Conservation (phyloP, 306 rosid genomes). For the apple (Malus domestica) region DNA sequence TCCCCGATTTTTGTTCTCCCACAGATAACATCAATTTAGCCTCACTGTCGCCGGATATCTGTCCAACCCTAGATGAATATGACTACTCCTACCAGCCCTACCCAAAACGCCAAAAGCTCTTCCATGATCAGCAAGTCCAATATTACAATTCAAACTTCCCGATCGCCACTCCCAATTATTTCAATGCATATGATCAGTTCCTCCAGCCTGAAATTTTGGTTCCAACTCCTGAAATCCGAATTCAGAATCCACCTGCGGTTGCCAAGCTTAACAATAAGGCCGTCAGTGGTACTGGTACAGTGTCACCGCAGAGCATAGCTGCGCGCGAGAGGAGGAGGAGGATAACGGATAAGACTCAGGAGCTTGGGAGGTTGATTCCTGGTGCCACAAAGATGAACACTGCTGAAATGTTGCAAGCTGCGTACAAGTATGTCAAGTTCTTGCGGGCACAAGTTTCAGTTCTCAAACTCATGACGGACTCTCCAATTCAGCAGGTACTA, state of each 20-base stretch:
- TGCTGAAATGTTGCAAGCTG: conserved; percentile 78
- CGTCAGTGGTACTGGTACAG: not conserved
- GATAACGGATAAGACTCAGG: conserved; percentile 68
- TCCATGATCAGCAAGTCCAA: not conserved
- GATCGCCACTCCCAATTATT: not conserved
- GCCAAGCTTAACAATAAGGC: not conserved
- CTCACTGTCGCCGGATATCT: not conserved
- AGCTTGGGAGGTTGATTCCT: conserved; percentile 70
- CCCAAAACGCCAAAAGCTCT: conserved; percentile 9
- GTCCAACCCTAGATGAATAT: not conserved
- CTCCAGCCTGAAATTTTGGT: not conserved
- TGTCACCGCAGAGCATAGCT: conserved; percentile 61
- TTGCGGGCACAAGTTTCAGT: conserved; percentile 60
- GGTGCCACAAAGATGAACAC: conserved; percentile 81
- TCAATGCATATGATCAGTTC: not conserved
- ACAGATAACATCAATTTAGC: not conserved
- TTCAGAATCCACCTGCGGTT: not conserved
- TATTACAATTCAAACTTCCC: not conserved
- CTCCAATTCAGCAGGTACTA: conserved; percentile 6
- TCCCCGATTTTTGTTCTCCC: not conserved
- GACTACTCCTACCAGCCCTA: not conserved
- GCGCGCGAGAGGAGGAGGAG: conserved; percentile 81
- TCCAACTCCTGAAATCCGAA: not conserved
- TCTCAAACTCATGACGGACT: conserved; percentile 34
- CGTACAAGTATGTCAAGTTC: conserved; percentile 62